phyloP scores from a whole-genome alignment of 2,329 filamentous ascomycete species.

The Venturia carpophila region DNA sequence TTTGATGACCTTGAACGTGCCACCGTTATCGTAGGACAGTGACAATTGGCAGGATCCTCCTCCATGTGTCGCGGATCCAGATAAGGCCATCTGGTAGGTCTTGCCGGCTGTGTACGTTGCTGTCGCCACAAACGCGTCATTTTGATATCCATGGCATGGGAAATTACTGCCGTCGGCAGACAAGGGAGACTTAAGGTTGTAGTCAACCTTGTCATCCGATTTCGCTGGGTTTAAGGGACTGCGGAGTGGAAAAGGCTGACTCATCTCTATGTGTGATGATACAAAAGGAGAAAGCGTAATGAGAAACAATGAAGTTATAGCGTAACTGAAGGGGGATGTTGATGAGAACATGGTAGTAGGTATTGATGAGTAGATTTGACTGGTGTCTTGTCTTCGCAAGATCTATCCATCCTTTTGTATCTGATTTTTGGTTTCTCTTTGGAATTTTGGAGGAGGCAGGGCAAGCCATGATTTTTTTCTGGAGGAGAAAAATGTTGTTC shows the following conservation, averaged over 20 bases:
- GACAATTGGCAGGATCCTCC: constrained; percentile 89
- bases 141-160: constrained; percentile 53
- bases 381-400: background rate
- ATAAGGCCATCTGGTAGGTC: constrained; percentile 54
- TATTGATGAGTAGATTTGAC: background rate
- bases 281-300: constrained; percentile 1
- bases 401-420: background rate
- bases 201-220: background rate
- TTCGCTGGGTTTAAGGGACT: background rate
- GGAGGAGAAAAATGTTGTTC: background rate
- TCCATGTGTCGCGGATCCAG: constrained; percentile 62
- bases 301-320: background rate
- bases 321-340: background rate
- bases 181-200: constrained; percentile 45
- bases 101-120: constrained; percentile 51
- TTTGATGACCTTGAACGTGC: constrained; percentile 81
- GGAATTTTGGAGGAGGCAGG: background rate
- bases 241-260: constrained; percentile 2
- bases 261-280: constrained; percentile 15
- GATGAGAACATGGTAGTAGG: background rate
- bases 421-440: background rate
- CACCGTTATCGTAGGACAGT: constrained; percentile 67
- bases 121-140: background rate
- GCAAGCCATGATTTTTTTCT: background rate
- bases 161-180: constrained; percentile 55